Evolutionary conservation across 371 early-diverging fungal species (phyloP), one percentile per base, ranked within the genome.

Genomic region (Mortierella sp.): DNA sequence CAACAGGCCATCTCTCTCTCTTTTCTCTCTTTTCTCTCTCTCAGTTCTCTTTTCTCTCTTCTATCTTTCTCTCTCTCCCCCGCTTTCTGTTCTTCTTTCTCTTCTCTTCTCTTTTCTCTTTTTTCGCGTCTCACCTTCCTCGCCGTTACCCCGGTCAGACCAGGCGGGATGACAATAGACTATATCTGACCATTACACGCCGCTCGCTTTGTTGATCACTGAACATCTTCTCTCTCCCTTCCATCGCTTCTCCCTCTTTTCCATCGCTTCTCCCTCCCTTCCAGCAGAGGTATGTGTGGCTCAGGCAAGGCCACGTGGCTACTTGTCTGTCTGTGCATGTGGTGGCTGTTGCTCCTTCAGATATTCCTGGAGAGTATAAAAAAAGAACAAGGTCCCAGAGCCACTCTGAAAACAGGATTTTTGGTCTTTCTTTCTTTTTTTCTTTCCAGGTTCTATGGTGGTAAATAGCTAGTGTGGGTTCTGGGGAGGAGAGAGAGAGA

Each of bases 51-150:
- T 57, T 46, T 21, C 58, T 48, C 57, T 26, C 56, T 21, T 53
- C 23, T 21, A 48, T 43, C 53, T 16, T 12, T 3, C n/a, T 53
- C 26, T 12, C 55, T 26, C 25, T 1, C 52, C 25, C 25, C 37
- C 29, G 7, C 67, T 12, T 59, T 67, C 53, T 60, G 50, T n/a
- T 23, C 45, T 28, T 25, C 30, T 29, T 29, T 57, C 30, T 30
- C 30, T 29, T 18, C 19, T n/a, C 19, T 30, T 37, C 7, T 28
- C 37, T 29, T 15, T 30, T 29, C 28, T 30, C n/a, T 19, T 47
- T 47, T 30, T 21, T 56, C 30, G 23, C 18, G 21, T n/a, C 11
- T 29, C n/a, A 28, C 45, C 9, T 48, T 14, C 44, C 6, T 57
- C 45, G 43, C 25, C 52, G n/a, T 29, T 28, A 21, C 28, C 51